Conservation (phyloP, 768 basidiomycete species). For the Suillus luteus region DNA sequence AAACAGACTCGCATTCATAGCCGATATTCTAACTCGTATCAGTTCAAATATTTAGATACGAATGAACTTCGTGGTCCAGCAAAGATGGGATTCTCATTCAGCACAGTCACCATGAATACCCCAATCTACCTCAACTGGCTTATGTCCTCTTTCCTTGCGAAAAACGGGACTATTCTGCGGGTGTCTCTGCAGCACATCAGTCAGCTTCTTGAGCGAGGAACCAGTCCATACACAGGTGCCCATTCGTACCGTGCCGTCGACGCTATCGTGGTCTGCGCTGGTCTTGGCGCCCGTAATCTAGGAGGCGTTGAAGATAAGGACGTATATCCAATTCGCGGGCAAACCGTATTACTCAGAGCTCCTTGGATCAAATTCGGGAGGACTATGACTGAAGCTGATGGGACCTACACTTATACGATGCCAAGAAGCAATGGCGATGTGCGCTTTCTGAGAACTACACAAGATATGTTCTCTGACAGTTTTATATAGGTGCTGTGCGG, state of each 20-base stretch:
- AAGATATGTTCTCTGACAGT: neutral
- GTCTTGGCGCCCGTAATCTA: slow-evolving; percentile 56
- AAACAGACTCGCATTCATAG: slow-evolving; percentile 9
- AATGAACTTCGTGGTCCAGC: slow-evolving; percentile 41
- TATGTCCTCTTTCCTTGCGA: slow-evolving; percentile 52
- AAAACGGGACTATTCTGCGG: slow-evolving; percentile 64
- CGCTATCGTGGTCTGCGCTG: slow-evolving; percentile 70
- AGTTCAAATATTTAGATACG: slow-evolving; percentile 41
- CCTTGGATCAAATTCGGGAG: slow-evolving; percentile 49
- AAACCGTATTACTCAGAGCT: slow-evolving; percentile 45
- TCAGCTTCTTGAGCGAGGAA: slow-evolving; percentile 43
- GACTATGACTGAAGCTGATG: slow-evolving; percentile 33
- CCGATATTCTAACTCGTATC: slow-evolving; percentile 2
- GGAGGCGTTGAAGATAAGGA: slow-evolving; percentile 54
- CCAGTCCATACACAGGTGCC: slow-evolving; percentile 13
- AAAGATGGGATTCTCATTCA: slow-evolving; percentile 59
- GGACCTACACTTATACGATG: slow-evolving; percentile 38
- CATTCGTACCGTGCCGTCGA: slow-evolving; percentile 28
- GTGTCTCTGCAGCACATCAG: slow-evolving; percentile 66
- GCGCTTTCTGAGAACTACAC: slow-evolving; percentile 19
- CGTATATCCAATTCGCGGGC: slow-evolving; percentile 49
- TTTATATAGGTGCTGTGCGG: slow-evolving; percentile 53
- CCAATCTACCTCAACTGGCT: slow-evolving; percentile 67
- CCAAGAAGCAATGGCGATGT: slow-evolving; percentile 43
- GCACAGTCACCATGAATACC: slow-evolving; percentile 68